Evolutionary conservation across 2,329 filamentous ascomycete species (phyloP).

Genomic region (Zasmidium cellare): DNA sequence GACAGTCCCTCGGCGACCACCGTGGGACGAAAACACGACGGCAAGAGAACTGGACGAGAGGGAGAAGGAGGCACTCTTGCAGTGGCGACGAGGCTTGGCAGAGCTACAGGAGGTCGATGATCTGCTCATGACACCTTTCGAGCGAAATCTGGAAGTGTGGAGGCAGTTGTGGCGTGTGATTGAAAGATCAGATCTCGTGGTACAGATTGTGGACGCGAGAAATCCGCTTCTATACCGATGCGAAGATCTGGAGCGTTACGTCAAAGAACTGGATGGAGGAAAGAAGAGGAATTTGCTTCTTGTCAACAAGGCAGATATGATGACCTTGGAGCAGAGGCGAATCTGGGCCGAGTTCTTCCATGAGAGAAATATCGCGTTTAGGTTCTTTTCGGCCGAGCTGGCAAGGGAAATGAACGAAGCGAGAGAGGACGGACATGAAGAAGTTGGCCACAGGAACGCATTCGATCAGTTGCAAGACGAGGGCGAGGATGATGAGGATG

Average conservation of each 20-base stretch:
- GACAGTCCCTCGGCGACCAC: conserved; percentile 84
- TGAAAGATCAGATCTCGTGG: conserved; percentile 89
- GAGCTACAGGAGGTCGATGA: conserved; percentile 94
- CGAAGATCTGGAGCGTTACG: conserved; percentile 89
- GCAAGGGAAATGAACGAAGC: conserved; percentile 87
- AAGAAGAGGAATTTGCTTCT: conserved; percentile 83
- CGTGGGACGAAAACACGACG: conserved; percentile 86
- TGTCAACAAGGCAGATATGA: conserved; percentile 99
- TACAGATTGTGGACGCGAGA: conserved; percentile 96
- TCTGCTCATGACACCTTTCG: conserved; percentile 94
- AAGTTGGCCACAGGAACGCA: conserved; percentile 25
- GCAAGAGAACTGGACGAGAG: conserved; percentile 74
- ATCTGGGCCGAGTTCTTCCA: conserved; percentile 87
- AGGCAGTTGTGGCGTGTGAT: conserved; percentile 97
- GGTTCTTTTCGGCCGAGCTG: conserved; percentile 92
- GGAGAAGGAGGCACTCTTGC: conserved; percentile 78
- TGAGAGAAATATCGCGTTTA: conserved; percentile 78
- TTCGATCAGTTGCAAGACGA: conserved; percentile 56
- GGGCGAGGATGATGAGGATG: conserved; percentile 55
- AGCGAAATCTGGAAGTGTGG: conserved; percentile 97
- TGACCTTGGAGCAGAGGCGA: conserved; percentile 80
- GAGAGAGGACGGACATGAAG: conserved; percentile 52
- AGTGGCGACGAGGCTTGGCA: conserved; percentile 87
- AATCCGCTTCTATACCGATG: conserved; percentile 93
- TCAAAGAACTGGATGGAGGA: conserved; percentile 78